Evolutionary conservation across 192 early-diverging fungal species (phyloP).

Genomic region (Coemansia sp.): DNA sequence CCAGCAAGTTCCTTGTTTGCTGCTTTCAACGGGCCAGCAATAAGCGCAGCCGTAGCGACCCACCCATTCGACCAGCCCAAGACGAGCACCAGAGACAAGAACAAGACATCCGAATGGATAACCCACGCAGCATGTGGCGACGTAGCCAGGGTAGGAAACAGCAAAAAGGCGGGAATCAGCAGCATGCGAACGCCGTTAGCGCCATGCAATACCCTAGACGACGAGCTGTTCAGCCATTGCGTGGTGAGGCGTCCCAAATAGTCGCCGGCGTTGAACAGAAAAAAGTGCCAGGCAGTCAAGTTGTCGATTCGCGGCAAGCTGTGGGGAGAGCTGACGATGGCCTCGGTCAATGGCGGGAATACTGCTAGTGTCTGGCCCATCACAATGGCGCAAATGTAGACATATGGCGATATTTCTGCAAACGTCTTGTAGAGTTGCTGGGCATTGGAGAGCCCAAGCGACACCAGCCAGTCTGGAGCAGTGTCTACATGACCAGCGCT

Average conservation of each 20-base stretch:
- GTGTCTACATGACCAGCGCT: neutral
- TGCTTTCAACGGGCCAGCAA: constrained; percentile 53
- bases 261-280: constrained; percentile 72
- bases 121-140: constrained; percentile 7
- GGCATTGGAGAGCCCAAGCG: constrained; percentile 27
- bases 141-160: constrained; percentile 41
- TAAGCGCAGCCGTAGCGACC: constrained; percentile 62
- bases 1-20: constrained; percentile 62
- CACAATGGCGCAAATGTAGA: constrained; percentile 51
- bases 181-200: constrained; percentile 37
- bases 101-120: constrained; percentile 43
- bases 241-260: constrained; percentile 64
- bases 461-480: constrained; percentile 14
- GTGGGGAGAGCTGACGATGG: constrained; percentile 52
- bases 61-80: constrained; percentile 71
- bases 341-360: constrained; percentile 73
- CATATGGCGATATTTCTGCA: constrained; percentile 25
- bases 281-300: constrained; percentile 67
- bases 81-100: constrained; percentile 53
- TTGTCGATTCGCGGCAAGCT: constrained; percentile 19
- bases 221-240: constrained; percentile 33
- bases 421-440: constrained; percentile 21
- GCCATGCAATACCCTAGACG: constrained; percentile 35
- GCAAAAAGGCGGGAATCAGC: constrained; percentile 55
- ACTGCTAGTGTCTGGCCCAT: constrained; percentile 68